These are phyloP conservation scores for Oenanthe javanica DNA, from an alignment of 140 eudicot species.

Conservation along the genomic window DNA sequence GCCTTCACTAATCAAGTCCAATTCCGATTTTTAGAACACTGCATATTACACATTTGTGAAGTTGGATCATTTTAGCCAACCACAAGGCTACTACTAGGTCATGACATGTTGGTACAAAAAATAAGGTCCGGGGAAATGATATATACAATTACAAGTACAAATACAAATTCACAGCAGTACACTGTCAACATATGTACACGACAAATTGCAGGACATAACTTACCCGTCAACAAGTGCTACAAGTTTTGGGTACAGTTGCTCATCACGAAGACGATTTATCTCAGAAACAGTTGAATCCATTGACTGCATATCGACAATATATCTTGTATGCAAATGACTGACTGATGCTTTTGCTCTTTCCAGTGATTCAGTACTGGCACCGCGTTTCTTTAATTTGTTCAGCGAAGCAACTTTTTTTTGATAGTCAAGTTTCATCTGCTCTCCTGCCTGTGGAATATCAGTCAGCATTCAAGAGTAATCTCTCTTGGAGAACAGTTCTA, in stretches of 20 bases:
- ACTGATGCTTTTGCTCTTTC: slow-evolving; percentile 92
- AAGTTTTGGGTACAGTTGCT: slow-evolving; percentile 15
- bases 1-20: no score
- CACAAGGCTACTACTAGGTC: neutral
- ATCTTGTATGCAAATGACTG: slow-evolving; percentile 94
- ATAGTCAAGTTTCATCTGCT: slow-evolving; percentile 84
- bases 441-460: slow-evolving; percentile 76
- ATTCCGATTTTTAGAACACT: no score
- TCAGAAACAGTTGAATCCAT: slow-evolving; percentile 17
- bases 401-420: slow-evolving; percentile 78
- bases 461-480: neutral
- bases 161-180: neutral
- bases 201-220: neutral
- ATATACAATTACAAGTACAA: neutral
- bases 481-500: neutral
- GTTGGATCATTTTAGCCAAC: neutral
- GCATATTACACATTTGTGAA: neutral
- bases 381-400: slow-evolving; percentile 75
- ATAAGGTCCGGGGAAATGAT: neutral
- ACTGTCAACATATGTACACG: neutral
- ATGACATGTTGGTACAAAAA: neutral
- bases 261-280: slow-evolving; percentile 14
- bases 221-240: slow-evolving; percentile 14
- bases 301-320: slow-evolving; percentile 67
- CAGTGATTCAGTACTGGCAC: slow-evolving; percentile 61